These are phyloP conservation scores for Rhodotorula diobovata DNA, from an alignment of 768 basidiomycete genomes.

Conservation along the genomic window DNA sequence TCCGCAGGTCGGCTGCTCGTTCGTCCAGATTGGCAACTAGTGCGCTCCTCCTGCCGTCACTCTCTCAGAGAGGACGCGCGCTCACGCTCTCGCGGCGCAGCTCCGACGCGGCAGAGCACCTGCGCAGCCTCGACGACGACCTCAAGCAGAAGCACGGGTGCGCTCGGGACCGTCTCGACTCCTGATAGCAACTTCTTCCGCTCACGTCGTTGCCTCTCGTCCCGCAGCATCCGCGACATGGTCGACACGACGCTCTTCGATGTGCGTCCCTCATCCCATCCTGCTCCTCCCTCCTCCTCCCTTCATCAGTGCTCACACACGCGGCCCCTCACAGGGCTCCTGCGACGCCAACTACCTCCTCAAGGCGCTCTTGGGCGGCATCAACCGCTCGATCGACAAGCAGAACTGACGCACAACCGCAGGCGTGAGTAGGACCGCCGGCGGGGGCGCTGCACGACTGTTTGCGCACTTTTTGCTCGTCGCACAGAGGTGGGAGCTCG, in stretches of 20 bases:
- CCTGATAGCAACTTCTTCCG: too few relatives aligned
- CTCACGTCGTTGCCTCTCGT: neutral
- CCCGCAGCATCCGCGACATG: conserved; percentile 30
- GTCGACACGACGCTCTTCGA: conserved; percentile 38
- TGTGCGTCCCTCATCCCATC: too few relatives aligned
- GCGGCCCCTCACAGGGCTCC: neutral
- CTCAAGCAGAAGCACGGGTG: conserved; percentile 22
- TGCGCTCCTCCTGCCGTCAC: neutral
- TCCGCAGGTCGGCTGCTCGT: conserved; percentile 54
- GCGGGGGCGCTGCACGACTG: too few relatives aligned
- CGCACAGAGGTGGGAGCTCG: too few relatives aligned
- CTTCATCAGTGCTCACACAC: neutral
- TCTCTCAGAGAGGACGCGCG: too few relatives aligned
- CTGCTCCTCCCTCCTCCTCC: neutral
- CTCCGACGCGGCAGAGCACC: conserved; percentile 8
- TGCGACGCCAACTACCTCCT: conserved; percentile 22
- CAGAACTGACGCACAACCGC: too few relatives aligned
- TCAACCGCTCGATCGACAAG: conserved; percentile 14
- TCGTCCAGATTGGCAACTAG: conserved; percentile 64
- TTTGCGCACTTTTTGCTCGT: too few relatives aligned
- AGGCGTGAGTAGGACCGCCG: too few relatives aligned
- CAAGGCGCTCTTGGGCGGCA: conserved; percentile 34
- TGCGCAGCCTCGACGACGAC: conserved; percentile 20
- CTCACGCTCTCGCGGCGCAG: neutral
- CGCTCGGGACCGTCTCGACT: neutral